Evolutionary conservation across 345 rosid species (phyloP).

Genomic region (Microthlaspi erraticum): DNA sequence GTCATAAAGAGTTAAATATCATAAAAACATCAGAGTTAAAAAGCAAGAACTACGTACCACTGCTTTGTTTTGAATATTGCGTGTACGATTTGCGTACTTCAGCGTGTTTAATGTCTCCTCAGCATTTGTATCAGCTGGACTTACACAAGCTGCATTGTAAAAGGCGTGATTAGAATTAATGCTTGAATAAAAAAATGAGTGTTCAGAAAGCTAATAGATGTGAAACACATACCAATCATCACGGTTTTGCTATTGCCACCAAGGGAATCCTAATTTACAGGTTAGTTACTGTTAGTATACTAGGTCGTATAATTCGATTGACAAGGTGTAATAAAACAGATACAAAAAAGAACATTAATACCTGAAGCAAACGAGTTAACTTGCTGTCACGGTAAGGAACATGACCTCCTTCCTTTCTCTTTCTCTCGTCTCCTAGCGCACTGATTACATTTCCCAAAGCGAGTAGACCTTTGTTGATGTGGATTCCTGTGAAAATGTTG

Average conservation of each 20-base stretch:
- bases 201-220: background rate
- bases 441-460: slow-evolving; percentile 98
- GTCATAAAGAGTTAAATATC: background rate
- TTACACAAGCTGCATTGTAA: slow-evolving; percentile 78
- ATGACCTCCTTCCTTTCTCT: slow-evolving; percentile 95
- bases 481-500: slow-evolving; percentile 59
- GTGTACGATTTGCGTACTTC: slow-evolving; percentile 97
- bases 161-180: slow-evolving; percentile 5
- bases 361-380: slow-evolving; percentile 97
- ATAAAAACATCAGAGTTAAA: slow-evolving; percentile 13
- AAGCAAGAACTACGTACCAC: slow-evolving; percentile 57
- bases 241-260: slow-evolving; percentile 99
- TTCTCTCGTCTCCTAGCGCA: slow-evolving; percentile 93
- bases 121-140: slow-evolving; percentile 98
- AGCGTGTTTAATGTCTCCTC: slow-evolving; percentile 97
- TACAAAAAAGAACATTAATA: slow-evolving; percentile 16
- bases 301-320: background rate
- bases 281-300: slow-evolving; percentile 7
- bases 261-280: slow-evolving; percentile 76
- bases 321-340: slow-evolving; percentile 7
- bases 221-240: slow-evolving; percentile 84
- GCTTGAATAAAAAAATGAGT: slow-evolving; percentile 6
- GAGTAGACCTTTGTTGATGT: slow-evolving; percentile 91
- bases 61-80: slow-evolving; percentile 97
- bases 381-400: slow-evolving; percentile 99